phyloP scores from a whole-genome alignment of 371 early-diverging fungal genomes.

The Gilbertella persicaria region DNA sequence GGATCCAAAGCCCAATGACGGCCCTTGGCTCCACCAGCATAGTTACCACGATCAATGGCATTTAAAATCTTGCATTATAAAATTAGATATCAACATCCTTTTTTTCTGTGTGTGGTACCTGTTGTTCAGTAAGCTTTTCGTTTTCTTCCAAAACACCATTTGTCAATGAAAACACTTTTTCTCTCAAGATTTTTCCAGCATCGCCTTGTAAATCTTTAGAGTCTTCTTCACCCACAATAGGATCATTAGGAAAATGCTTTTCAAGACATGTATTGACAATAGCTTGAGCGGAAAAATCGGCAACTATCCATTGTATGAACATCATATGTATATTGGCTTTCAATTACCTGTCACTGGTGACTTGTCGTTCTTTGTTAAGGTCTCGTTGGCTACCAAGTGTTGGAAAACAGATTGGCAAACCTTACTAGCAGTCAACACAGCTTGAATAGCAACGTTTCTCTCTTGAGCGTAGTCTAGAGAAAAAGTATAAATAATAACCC shows the following conservation, averaged over 20 bases:
- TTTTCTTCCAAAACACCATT: constrained; percentile 65
- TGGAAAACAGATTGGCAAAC: constrained; percentile 87
- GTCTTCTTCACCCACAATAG: constrained; percentile 95
- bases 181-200: constrained; percentile 63
- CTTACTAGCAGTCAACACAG: constrained; percentile 82
- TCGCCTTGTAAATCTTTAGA: constrained; percentile 80
- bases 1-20: constrained; percentile 97
- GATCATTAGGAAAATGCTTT: constrained; percentile 80
- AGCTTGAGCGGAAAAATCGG: constrained; percentile 95
- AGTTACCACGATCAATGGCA: constrained; percentile 90
- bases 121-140: constrained; percentile 58
- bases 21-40: constrained; percentile 79
- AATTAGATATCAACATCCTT: neutral
- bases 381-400: constrained; percentile 74
- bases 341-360: constrained; percentile 89
- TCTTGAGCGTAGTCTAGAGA: constrained; percentile 61
- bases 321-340: neutral
- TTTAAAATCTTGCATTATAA: constrained; percentile 59
- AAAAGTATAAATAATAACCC: too few relatives aligned
- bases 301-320: constrained; percentile 58
- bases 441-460: constrained; percentile 82
- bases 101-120: constrained; percentile 49
- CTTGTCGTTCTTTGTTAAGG: constrained; percentile 89
- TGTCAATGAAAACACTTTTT: constrained; percentile 79
- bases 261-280: constrained; percentile 85